Evolutionary conservation across 495 filamentous ascomycete species (phyloP).

Genomic region (Aspergillus mulundensis): DNA sequence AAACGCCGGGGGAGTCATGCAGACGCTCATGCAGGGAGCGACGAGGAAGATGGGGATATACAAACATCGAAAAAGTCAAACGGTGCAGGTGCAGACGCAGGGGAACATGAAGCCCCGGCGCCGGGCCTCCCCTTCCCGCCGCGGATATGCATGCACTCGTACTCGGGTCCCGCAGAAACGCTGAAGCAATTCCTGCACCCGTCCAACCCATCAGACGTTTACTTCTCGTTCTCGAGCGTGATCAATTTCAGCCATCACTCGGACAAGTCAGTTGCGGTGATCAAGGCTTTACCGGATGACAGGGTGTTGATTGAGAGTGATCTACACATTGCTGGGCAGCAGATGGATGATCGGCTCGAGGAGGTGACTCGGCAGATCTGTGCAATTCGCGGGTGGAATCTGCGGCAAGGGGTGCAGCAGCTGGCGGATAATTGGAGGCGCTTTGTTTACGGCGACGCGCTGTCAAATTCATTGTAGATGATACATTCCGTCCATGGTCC

Average conservation of each 20-base stretch:
- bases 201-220: constrained; percentile 71
- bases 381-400: constrained; percentile 68
- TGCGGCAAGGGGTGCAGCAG: constrained; percentile 65
- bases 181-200: constrained; percentile 74
- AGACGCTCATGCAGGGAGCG: constrained; percentile 26
- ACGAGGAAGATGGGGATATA: constrained; percentile 26
- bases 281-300: constrained; percentile 71
- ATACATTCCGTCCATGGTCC: neutral
- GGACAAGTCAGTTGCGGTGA: constrained; percentile 56
- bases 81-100: constrained; percentile 16
- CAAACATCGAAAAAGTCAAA: constrained; percentile 13
- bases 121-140: constrained; percentile 69
- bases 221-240: constrained; percentile 80
- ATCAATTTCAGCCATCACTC: constrained; percentile 70
- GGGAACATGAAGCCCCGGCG: constrained; percentile 25
- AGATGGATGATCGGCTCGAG: constrained; percentile 78
- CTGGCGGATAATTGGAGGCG: constrained; percentile 74
- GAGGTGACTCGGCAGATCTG: constrained; percentile 70
- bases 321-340: constrained; percentile 74
- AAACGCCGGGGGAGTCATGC: constrained; percentile 37
- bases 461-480: neutral
- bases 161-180: constrained; percentile 72
- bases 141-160: constrained; percentile 90
- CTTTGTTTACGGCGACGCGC: constrained; percentile 65
- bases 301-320: constrained; percentile 86